A percentile compares a stretch with the other conserved stretches of the same genome.
phyloP scores from a whole-genome alignment of 169 alveolate species.

The Amoebophrya sp. region DNA sequence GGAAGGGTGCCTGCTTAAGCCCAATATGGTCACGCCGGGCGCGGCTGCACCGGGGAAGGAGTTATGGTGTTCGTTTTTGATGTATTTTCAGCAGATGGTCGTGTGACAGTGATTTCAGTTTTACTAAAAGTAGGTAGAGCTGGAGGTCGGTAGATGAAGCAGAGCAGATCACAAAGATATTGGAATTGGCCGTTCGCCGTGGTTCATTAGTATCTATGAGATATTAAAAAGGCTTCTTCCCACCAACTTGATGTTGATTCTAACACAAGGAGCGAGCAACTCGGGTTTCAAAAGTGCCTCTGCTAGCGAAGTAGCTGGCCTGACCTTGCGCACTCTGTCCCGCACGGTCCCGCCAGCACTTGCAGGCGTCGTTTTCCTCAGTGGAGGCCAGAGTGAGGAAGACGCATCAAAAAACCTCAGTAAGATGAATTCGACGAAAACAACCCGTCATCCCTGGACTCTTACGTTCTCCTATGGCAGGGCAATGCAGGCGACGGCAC shows the following conservation, averaged over 20 bases:
- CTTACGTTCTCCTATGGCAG: slow-evolving; percentile 93
- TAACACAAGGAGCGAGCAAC: too few relatives aligned
- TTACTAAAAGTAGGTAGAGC: too few relatives aligned
- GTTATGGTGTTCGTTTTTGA: too few relatives aligned
- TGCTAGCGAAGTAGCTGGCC: slow-evolving; percentile 80
- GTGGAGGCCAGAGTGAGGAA: slow-evolving; percentile 94
- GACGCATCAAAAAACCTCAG: slow-evolving; percentile 85
- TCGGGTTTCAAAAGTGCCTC: slow-evolving; percentile 71
- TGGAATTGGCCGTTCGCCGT: too few relatives aligned
- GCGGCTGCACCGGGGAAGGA: too few relatives aligned
- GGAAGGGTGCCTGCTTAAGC: slow-evolving; percentile 91
- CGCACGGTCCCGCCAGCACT: slow-evolving; percentile 91
- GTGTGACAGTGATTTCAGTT: too few relatives aligned
- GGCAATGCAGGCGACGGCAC: slow-evolving; percentile 84
- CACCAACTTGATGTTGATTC: too few relatives aligned
- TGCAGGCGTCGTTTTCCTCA: slow-evolving; percentile 89
- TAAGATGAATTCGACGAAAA: slow-evolving; percentile 77
- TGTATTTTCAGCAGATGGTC: too few relatives aligned
- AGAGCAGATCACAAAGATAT: too few relatives aligned
- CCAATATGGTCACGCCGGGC: slow-evolving; percentile 95
- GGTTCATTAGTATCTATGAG: too few relatives aligned
- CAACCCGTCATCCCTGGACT: slow-evolving; percentile 78
- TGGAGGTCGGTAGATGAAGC: too few relatives aligned
- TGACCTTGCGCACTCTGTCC: slow-evolving; percentile 78
- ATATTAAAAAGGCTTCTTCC: too few relatives aligned